Conservation (phyloP, 192 early-diverging fungal genomes). For the Backusella liffmaniae region DNA sequence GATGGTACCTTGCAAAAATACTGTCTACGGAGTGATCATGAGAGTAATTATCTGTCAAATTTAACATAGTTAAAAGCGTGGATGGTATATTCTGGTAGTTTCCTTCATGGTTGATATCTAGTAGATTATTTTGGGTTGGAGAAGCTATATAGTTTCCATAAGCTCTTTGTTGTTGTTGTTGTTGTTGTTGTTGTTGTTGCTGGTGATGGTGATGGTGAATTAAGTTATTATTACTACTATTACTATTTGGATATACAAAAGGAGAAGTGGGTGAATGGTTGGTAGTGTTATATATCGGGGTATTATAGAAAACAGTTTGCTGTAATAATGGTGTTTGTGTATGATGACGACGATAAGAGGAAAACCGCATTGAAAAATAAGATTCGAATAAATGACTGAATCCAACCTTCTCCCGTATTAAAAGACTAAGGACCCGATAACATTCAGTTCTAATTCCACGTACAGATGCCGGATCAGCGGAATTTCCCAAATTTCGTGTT, state of each 20-base stretch:
- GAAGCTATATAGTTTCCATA: background rate
- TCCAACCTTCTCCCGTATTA: background rate
- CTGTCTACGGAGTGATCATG: background rate
- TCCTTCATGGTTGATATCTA: background rate
- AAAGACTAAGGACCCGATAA: constrained; percentile 55
- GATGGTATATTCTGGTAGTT: background rate
- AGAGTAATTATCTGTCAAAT: background rate
- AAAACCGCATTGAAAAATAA: background rate
- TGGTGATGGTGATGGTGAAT: background rate
- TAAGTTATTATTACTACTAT: background rate
- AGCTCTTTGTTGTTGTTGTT: background rate
- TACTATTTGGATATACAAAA: background rate
- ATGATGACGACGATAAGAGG: background rate
- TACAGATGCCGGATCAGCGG: constrained; percentile 75
- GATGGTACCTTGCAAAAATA: background rate
- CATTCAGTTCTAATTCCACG: constrained; percentile 80
- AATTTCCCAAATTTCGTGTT: constrained; percentile 86
- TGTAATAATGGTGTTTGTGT: background rate
- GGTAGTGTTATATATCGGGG: background rate
- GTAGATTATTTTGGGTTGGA: background rate
- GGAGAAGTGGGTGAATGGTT: background rate
- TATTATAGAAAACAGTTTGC: background rate
- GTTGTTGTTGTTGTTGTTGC: background rate
- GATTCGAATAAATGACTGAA: background rate
- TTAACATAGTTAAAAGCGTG: background rate